Evolutionary conservation across 2,329 filamentous ascomycete genomes (phyloP), one percentile per base, ranked within the genome.

Genomic region (Ceratocystis diversiconidia): DNA sequence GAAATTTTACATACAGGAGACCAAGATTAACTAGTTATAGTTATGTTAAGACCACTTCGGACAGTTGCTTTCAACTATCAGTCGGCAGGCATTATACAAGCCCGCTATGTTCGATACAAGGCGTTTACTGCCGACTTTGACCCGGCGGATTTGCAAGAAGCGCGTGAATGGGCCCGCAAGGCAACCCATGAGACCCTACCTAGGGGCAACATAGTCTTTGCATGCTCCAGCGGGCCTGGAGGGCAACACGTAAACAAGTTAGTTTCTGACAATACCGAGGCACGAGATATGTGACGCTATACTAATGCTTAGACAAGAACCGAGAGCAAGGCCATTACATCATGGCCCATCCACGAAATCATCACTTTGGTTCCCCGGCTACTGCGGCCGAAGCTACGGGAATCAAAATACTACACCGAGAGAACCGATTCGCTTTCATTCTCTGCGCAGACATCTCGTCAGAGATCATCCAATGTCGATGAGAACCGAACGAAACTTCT

Each of bases 221-320:
- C 82, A 1, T 77, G 82, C n/a, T 84, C 82, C 2, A 84, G 81
- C 69, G 82, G 82, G 0, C 82, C 82, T 1, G 82, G 82, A 12
- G 82, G 82, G 1, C 82, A 85, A 69, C 81, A 85, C 70, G 82
- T 85, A 41, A 85, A 85, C 71, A 85, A 85, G 82, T 85, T 70
- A 64, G 78, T 72, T 32, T 1, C 30, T 41, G 25, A 10, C 12
- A 1, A 15, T 19, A 44, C 43, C n/a, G 4, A 46, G 12, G n/a
- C 10, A 17, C 32, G 10, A 10, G 41, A 3, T 17, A 17, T 15
- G n/a, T 28, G n/a, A 6, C 44, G 44, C 17, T 28, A 25, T 25
- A 8, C 22, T 61, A 8, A 36, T 30, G 46, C 43, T 19, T 55
- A 1, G 8, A 19, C n/a, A 69, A 85, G 82, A 68, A 85, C 82